These are phyloP conservation scores for Ceriops decandra DNA, from an alignment of 345 rosid genomes.

Conservation along the genomic window DNA sequence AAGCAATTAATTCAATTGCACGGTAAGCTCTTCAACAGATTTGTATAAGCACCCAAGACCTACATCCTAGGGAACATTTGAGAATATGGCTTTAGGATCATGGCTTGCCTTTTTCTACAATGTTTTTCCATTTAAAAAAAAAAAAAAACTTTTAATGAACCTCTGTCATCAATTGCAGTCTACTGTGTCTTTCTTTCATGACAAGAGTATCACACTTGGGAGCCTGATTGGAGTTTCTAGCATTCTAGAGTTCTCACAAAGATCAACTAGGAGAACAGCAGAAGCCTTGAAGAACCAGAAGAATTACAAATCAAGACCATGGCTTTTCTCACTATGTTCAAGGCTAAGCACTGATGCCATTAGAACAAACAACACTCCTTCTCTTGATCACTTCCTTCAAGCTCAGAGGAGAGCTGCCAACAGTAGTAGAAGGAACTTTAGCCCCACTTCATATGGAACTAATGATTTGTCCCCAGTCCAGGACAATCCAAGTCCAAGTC, in stretches of 20 bases:
- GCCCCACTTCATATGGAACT: conserved; percentile 17
- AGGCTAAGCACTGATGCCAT: conserved; percentile 65
- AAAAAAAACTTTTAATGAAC: not conserved
- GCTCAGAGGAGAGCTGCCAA: conserved; percentile 56
- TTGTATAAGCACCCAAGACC: too few species aligned
- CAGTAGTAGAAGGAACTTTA: conserved; percentile 26
- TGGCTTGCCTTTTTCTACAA: not conserved
- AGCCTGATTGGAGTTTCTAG: conserved; percentile 69
- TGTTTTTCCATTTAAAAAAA: too few species aligned
- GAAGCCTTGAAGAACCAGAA: conserved; percentile 36
- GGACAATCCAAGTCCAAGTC: conserved; percentile 15
- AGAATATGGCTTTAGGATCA: not conserved
- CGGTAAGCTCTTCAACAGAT: too few species aligned
- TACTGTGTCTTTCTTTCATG: conserved; percentile 69
- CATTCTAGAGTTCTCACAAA: conserved; percentile 55
- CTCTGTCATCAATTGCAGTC: conserved; percentile 42
- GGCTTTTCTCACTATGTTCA: conserved; percentile 77
- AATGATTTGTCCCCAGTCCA: conserved; percentile 27
- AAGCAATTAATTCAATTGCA: too few species aligned
- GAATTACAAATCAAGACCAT: conserved; percentile 48
- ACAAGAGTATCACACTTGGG: conserved; percentile 70
- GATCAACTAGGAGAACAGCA: conserved; percentile 49
- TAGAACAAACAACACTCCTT: conserved; percentile 37
- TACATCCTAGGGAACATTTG: too few species aligned
- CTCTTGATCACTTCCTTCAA: conserved; percentile 71